Percentiles rank a stretch among this genome's conserved stretches.
phyloP scores from a whole-genome alignment of 1,284 basidiomycete species.

The Thecaphora thlaspeos region DNA sequence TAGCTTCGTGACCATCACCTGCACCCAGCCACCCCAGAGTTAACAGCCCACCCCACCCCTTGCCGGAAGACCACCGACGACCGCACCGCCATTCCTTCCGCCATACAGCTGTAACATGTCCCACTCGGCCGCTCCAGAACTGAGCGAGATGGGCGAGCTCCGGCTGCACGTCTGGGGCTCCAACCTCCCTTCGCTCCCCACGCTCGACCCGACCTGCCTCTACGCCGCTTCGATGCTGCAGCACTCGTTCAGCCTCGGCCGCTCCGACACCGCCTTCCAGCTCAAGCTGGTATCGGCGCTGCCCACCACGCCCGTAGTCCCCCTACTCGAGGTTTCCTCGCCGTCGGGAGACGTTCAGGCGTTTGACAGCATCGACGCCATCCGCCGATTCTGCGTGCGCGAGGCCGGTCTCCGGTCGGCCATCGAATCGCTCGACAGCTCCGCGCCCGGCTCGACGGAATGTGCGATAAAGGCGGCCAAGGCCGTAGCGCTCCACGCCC shows the following conservation, averaged over 20 bases:
- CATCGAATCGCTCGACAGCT: neutral
- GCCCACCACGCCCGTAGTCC: slow-evolving; percentile 26
- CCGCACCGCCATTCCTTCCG: too few species aligned
- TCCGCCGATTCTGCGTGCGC: slow-evolving; percentile 17
- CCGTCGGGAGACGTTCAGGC: slow-evolving; percentile 6
- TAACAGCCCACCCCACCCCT: too few species aligned
- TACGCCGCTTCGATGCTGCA: slow-evolving; percentile 40
- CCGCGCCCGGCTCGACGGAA: neutral
- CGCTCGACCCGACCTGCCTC: slow-evolving; percentile 40
- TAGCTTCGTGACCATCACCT: too few species aligned
- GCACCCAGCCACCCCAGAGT: too few species aligned
- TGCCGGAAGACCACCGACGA: too few species aligned
- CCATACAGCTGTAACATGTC: too few species aligned
- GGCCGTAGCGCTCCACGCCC: slow-evolving; percentile 25
- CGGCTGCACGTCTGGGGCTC: slow-evolving; percentile 31
- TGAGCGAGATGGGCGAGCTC: slow-evolving; percentile 1
- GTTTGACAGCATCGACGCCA: slow-evolving; percentile 20
- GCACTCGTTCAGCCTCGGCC: slow-evolving; percentile 12
- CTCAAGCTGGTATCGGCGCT: slow-evolving; percentile 26
- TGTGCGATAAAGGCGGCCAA: slow-evolving; percentile 8
- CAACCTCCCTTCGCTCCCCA: slow-evolving; percentile 17
- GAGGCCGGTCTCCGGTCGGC: slow-evolving; percentile 18
- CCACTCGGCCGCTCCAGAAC: neutral
- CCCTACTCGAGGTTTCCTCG: slow-evolving; percentile 26
- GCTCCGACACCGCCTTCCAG: neutral